Percentiles rank a stretch among this genome's conserved stretches.
These are phyloP conservation scores for Laburnicola sp. DNA, from an alignment of 2,329 filamentous ascomycete genomes.

Conservation along the genomic window DNA sequence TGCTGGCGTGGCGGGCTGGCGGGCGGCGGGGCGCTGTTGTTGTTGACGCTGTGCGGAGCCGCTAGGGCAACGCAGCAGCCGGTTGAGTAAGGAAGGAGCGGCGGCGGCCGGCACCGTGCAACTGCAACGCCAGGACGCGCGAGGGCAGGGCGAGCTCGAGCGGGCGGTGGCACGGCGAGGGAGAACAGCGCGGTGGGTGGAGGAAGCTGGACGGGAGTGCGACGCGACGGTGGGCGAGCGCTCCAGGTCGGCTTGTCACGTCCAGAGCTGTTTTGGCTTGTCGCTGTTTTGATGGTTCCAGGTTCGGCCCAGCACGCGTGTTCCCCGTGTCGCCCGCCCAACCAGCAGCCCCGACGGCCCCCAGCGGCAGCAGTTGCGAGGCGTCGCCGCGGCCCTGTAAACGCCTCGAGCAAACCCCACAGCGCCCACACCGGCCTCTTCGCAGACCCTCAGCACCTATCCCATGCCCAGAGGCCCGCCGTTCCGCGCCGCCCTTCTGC, in stretches of 20 bases:
- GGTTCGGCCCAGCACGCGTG: conserved; percentile 11
- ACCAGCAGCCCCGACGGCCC: conserved; percentile 16
- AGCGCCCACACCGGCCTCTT: conserved; percentile 16
- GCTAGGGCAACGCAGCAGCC: conserved; percentile 10
- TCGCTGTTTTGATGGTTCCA: conserved; percentile 32
- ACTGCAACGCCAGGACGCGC: no score
- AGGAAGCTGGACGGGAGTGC: conserved; percentile 4
- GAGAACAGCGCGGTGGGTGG: neutral
- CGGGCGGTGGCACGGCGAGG: conserved; percentile 1
- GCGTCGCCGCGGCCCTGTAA: conserved; percentile 11
- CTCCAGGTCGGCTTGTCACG: conserved; percentile 12
- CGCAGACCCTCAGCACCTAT: conserved; percentile 11
- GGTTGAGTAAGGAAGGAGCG: conserved; percentile 11
- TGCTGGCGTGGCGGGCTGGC: conserved; percentile 6
- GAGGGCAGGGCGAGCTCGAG: conserved; percentile 12
- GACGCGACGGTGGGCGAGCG: conserved; percentile 19
- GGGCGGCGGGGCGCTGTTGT: conserved; percentile 9
- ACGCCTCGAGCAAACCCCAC: conserved; percentile 5
- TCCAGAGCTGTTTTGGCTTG: conserved; percentile 27
- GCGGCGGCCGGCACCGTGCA: conserved; percentile 1
- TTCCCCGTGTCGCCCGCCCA: conserved; percentile 21
- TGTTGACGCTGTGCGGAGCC: conserved; percentile 11
- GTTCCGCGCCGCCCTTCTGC: conserved; percentile 19
- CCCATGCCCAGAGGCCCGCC: conserved; percentile 19
- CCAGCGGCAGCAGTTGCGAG: conserved; percentile 9